Percentiles rank a stretch among this genome's conserved stretches.
Evolutionary conservation across 1,139 yeast genomes (phyloP).

Genomic region (Saccharomyces hybrid): DNA sequence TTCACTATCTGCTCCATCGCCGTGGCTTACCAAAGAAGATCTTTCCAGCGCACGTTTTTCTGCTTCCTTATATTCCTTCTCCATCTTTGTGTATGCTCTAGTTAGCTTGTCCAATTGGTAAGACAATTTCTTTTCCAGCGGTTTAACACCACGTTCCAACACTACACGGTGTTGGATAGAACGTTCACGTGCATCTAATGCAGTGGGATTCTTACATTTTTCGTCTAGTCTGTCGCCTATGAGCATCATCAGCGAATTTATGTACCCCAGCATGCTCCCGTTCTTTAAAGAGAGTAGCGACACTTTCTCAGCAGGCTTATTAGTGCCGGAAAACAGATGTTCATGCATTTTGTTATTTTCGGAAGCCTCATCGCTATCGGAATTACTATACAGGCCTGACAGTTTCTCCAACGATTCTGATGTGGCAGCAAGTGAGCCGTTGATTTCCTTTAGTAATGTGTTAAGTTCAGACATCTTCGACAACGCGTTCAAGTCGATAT

Average conservation of each 20-base stretch:
- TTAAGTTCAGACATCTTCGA: conserved; percentile 22
- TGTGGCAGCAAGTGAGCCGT: conserved; percentile 24
- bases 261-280: conserved; percentile 66
- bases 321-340: conserved; percentile 6
- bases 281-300: conserved; percentile 73
- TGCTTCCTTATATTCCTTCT: conserved; percentile 40
- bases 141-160: conserved; percentile 85
- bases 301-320: conserved; percentile 44
- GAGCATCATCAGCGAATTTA: conserved; percentile 58
- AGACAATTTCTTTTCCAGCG: conserved; percentile 75
- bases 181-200: conserved; percentile 40
- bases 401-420: conserved; percentile 23
- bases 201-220: conserved; percentile 21
- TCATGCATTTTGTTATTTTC: conserved; percentile 5
- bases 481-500: neutral
- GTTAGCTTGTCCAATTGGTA: conserved; percentile 89
- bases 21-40: conserved; percentile 15
- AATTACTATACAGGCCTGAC: conserved; percentile 11
- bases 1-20: conserved; percentile 22
- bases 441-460: conserved; percentile 16
- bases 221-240: conserved; percentile 37
- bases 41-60: conserved; percentile 28
- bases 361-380: conserved; percentile 3
- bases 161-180: conserved; percentile 69
- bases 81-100: conserved; percentile 65